Evolutionary conservation across 768 basidiomycete genomes (phyloP), one percentile per base, ranked within the genome.

Genomic region (Tulasnella sp.): DNA sequence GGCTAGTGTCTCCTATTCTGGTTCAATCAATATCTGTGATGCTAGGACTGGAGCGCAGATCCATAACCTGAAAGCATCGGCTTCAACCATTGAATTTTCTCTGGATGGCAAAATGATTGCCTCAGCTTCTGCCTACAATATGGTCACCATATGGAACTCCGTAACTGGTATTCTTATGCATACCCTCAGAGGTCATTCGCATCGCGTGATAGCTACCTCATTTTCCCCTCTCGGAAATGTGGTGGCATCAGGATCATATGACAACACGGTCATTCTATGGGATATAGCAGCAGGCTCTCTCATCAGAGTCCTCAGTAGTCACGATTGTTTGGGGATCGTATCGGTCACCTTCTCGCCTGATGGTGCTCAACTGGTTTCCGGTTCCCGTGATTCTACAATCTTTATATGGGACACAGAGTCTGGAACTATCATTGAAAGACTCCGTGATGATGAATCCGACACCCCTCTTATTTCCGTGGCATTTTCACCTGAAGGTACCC

Each of bases 271-370:
- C 20, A 20, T 20, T 15, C 43, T 45, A 6, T 45, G 43, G 43
- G 19, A 45, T 22, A 20, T 28, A 16, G n/a, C n/a, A n/a, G 31
- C 43, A 15, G 43, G 43, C 5, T 13, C 37, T 12, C n/a, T 25
- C 8, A 16, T 45, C 19, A 25, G 43, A 16, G 43, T 25, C 15
- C 45, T 39, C 4, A 4, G 8, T 4, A 33, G 28, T 15, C 25
- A 37, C 37, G 25, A 31, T 25, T 24, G 24, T 4, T 3, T 9
- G 4, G 3, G 24, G 19, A 50, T 55, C 32, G 27, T 12, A 6
- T 53, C 37, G 3, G 53, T 55, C 19, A 24, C 50, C 16, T 55
- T 52, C 19, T 55, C 50, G 7, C 53, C 52, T 15, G 35, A 53
- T 31, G 50, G 50, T 5, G 29, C n/a, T 3, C 16, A n/a, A 13